Evolutionary conservation across 345 rosid species (phyloP).

Genomic region (Euphorbia peplus): DNA sequence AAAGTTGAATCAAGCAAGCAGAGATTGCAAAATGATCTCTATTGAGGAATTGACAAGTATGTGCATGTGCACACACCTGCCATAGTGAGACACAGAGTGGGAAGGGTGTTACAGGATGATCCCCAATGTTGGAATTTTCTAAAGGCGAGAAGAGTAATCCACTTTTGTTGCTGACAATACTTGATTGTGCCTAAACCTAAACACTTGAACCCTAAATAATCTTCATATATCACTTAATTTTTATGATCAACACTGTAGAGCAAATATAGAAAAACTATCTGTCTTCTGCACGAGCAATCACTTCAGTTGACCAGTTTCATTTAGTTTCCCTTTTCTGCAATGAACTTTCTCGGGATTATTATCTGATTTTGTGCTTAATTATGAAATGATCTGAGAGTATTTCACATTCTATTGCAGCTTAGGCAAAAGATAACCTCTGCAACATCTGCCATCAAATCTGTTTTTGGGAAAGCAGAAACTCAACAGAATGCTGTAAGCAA

Average conservation of each 20-base stretch:
- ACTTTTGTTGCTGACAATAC: no score
- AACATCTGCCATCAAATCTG: slow-evolving; percentile 93
- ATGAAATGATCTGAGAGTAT: neutral
- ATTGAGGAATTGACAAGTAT: neutral
- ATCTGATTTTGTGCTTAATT: neutral
- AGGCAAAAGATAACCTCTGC: slow-evolving; percentile 86
- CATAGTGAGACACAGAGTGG: neutral
- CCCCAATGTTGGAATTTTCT: no score
- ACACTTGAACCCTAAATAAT: no score
- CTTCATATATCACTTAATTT: neutral
- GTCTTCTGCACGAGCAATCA: neutral
- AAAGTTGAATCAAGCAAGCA: neutral
- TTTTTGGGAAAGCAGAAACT: slow-evolving; percentile 76
- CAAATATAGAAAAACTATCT: neutral
- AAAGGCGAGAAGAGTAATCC: no score
- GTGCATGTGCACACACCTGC: neutral
- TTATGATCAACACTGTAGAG: neutral
- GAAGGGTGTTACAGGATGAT: no score
- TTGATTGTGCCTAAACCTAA: no score
- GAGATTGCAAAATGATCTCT: neutral
- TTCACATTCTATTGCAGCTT: slow-evolving; percentile 51
- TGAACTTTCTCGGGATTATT: neutral
- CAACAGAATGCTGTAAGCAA: slow-evolving; percentile 61
- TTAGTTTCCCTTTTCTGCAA: neutral
- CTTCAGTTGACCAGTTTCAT: neutral